phyloP scores from a whole-genome alignment of 768 basidiomycete species.

The Dioszegia hungarica region DNA sequence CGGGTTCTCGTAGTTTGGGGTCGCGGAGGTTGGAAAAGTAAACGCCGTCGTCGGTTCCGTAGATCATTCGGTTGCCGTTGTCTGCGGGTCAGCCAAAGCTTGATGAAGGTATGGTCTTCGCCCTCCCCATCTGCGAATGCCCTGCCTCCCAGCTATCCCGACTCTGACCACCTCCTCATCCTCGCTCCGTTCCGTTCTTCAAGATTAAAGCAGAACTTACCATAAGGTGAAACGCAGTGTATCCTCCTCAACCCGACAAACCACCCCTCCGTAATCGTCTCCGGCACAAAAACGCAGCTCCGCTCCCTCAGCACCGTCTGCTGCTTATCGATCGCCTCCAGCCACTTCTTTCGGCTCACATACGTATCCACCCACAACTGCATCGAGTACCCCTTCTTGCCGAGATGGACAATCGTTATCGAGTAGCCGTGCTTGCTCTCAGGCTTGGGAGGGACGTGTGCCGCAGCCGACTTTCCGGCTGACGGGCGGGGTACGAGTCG shows the following conservation, averaged over 20 bases:
- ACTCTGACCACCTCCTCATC: too few relatives aligned
- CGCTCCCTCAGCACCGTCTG: constrained; percentile 78
- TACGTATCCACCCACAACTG: constrained; percentile 86
- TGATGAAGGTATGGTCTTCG: too few relatives aligned
- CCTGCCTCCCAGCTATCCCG: too few relatives aligned
- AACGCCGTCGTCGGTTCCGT: constrained; percentile 96
- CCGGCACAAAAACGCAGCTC: constrained; percentile 79
- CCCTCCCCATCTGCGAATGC: too few relatives aligned
- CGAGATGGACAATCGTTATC: constrained; percentile 89
- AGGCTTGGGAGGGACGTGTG: constrained; percentile 46
- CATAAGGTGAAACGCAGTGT: constrained; percentile 80
- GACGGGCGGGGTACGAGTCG: constrained; percentile 36
- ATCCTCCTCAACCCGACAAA: constrained; percentile 80
- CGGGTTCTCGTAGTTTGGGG: constrained; percentile 65
- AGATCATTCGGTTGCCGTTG: constrained; percentile 77
- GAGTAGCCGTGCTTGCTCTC: constrained; percentile 76
- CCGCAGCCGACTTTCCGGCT: constrained; percentile 17
- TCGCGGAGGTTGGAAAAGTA: constrained; percentile 86
- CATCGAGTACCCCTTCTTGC: constrained; percentile 84
- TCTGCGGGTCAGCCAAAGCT: too few relatives aligned
- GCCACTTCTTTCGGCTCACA: constrained; percentile 84
- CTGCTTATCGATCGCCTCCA: constrained; percentile 84
- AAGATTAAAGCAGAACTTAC: constrained; percentile 62
- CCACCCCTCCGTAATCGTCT: constrained; percentile 78
- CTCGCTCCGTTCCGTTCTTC: background rate